phyloP scores from a whole-genome alignment of 441 rosid species.

The California macrophylla region DNA sequence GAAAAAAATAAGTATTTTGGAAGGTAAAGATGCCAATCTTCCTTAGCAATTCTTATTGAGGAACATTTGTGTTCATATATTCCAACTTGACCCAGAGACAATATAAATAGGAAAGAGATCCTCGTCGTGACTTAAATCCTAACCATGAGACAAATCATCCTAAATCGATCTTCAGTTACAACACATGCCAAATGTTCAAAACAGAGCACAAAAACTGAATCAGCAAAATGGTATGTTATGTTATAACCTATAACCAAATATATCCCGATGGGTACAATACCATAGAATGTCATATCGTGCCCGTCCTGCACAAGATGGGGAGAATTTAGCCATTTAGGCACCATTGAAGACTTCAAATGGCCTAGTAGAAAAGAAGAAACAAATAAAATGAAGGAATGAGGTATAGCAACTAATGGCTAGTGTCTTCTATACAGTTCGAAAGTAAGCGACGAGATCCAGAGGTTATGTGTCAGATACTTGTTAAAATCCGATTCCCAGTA shows the following conservation, averaged over 20 bases:
- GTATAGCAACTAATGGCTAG: neutral
- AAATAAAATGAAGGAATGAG: neutral
- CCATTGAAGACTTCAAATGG: neutral
- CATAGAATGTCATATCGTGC: neutral
- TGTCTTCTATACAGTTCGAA: slow-evolving; percentile 28
- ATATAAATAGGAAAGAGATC: too few species aligned
- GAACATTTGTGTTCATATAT: too few species aligned
- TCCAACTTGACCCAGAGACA: too few species aligned
- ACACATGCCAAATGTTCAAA: neutral
- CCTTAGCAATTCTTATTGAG: neutral
- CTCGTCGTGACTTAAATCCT: too few species aligned
- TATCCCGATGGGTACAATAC: neutral
- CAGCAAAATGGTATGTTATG: neutral
- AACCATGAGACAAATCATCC: too few species aligned
- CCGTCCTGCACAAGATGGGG: neutral
- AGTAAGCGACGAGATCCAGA: slow-evolving; percentile 7
- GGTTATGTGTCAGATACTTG: slow-evolving; percentile 2
- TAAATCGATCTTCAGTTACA: too few species aligned
- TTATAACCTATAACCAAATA: neutral
- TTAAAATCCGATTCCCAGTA: slow-evolving; percentile 59
- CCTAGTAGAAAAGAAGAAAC: neutral
- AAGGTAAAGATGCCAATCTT: neutral
- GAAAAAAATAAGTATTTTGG: neutral
- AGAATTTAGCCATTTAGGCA: slow-evolving; percentile 22
- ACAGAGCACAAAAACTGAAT: neutral